Evolutionary conservation across 2,329 filamentous ascomycete genomes (phyloP).

Genomic region (Hypocreales sp.): DNA sequence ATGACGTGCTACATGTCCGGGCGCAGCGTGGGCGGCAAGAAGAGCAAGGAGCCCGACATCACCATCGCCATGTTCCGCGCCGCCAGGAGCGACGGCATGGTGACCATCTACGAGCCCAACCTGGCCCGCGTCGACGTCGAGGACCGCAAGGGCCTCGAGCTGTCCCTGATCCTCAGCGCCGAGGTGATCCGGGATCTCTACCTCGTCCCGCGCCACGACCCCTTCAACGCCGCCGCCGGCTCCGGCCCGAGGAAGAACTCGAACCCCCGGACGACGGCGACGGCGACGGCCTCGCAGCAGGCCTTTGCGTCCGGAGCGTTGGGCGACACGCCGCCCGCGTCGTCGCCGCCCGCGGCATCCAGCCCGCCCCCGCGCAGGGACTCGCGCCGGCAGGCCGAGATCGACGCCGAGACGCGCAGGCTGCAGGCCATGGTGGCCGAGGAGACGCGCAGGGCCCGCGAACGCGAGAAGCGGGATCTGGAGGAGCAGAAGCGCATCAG

Average conservation of each 20-base stretch:
- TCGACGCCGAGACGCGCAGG: conserved; percentile 66
- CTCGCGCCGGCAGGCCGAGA: conserved; percentile 20
- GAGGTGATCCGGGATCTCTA: conserved; percentile 52
- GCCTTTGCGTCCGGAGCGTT: conserved; percentile 22
- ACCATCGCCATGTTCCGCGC: conserved; percentile 77
- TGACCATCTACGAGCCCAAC: conserved; percentile 91
- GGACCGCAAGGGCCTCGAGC: conserved; percentile 83
- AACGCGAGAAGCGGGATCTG: conserved; percentile 38
- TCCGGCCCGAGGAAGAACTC: conserved; percentile 1
- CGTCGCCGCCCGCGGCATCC: conserved; percentile 6
- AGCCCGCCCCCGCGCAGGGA: conserved; percentile 6
- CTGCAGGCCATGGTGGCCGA: conserved; percentile 38
- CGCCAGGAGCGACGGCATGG: conserved; percentile 42
- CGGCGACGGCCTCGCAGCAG: conserved; percentile 10
- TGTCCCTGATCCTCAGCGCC: conserved; percentile 53
- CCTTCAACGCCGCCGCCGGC: conserved; percentile 52
- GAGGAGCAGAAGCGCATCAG: conserved; percentile 41
- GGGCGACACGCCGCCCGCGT: no score
- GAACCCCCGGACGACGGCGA: conserved; percentile 12
- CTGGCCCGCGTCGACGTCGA: conserved; percentile 81
- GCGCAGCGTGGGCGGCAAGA: conserved; percentile 58
- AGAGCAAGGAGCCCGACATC: conserved; percentile 87
- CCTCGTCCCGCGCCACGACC: conserved; percentile 49
- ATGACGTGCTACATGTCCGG: conserved; percentile 81
- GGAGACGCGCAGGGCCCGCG: conserved; percentile 35